Evolutionary conservation across 1,139 yeast species (phyloP), one percentile per base, ranked within the genome.

Genomic region (Geotrichum phurueaensis): DNA sequence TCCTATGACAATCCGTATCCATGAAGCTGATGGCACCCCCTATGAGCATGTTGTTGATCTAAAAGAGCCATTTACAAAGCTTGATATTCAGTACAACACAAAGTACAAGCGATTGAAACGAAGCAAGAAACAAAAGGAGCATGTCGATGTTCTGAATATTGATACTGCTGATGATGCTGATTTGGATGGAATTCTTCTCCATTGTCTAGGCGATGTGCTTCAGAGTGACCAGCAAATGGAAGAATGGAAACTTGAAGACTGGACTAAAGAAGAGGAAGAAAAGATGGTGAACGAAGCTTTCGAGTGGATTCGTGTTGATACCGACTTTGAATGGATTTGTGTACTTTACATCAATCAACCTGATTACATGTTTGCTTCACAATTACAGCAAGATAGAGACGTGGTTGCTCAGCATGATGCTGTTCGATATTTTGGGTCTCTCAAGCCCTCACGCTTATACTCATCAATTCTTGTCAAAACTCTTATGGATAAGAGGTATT

Each of bases 1-100:
- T 0, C 97, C 99, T 0, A 90, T 95, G 89, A 95, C 99, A 0
- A 89, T 95, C 51, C 79, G 99, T 69, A 92, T 95, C 52, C 99
- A 95, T 71, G 99, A 95, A 72, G 96, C 97, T 0, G 99, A 95
- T 73, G 99, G 99, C n/a, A 90, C 98, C 0, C 99, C 99, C 0
- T 94, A 95, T 70, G 99, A 95, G 70, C 99, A 95, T 71, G 94
- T 95, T 55, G 96, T 95, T 25, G 96, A 91, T 66, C 78, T 95
- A 60, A 89, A 90, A 69, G 98, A 92, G 62, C 83, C 84, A 1
- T 84, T 85, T 66, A 89, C 96, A 0, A 91, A 89, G 69, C 78
- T 95, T 57, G 99, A 95, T 70, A 90, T 95, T 54, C 98, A 90
- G 69, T 94, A 94, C 74, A 94, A 95, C 71, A 90, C 98, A 15